These are phyloP conservation scores for Calonectria hongkongensis DNA, from an alignment of 2,329 filamentous ascomycete genomes.

Conservation along the genomic window DNA sequence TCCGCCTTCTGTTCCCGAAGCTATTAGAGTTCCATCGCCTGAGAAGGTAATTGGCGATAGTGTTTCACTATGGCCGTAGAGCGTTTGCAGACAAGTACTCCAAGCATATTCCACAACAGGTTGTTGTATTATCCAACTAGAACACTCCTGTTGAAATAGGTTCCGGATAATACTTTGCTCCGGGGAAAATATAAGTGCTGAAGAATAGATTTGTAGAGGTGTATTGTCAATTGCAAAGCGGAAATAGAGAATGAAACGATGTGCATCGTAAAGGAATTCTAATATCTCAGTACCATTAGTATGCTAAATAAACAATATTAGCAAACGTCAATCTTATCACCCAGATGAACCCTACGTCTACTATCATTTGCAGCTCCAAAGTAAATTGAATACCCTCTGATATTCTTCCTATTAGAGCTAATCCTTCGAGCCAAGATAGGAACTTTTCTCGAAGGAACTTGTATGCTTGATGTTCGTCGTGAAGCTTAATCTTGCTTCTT, in stretches of 20 bases:
- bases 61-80: not conserved
- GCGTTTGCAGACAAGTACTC: slow-evolving; percentile 44
- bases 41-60: not conserved
- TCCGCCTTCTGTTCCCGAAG: not conserved
- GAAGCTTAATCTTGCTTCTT: slow-evolving; percentile 51
- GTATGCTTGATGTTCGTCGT: slow-evolving; percentile 46
- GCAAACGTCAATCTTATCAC: no score
- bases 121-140: slow-evolving; percentile 42
- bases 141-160: slow-evolving; percentile 30
- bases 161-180: slow-evolving; percentile 41
- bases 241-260: slow-evolving; percentile 42
- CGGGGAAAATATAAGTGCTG: slow-evolving; percentile 52
- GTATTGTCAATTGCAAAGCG: slow-evolving; percentile 30
- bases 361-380: slow-evolving; percentile 25
- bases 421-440: slow-evolving; percentile 47
- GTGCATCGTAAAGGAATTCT: slow-evolving; percentile 44
- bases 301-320: slow-evolving; percentile 22
- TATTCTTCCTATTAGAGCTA: slow-evolving; percentile 35
- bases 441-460: slow-evolving; percentile 45
- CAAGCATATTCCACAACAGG: slow-evolving; percentile 44
- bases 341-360: slow-evolving; percentile 19
- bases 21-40: not conserved
- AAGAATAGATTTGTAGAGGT: slow-evolving; percentile 55
- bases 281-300: not conserved
- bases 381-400: slow-evolving; percentile 28